Base-by-base conservation (phyloP, 2,329 filamentous ascomycete species). In the Hortaea sp. region DNA sequence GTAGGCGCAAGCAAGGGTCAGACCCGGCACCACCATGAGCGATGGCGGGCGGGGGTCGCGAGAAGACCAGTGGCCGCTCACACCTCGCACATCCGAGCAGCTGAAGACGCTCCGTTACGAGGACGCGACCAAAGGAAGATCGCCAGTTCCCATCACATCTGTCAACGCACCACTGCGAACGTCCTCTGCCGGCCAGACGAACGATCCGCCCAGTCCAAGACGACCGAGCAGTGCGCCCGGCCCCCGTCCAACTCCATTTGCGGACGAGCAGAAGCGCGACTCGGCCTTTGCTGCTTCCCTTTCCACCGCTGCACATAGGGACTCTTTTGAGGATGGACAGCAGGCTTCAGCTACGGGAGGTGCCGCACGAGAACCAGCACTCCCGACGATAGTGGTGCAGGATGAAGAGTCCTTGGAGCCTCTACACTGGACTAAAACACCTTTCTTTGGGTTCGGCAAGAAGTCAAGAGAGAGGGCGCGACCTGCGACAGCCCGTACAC, bases 301-400 rank as follows among this genome's bases (percentile, higher is more conserved):
- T 3, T 49, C 54, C 7, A 55, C 56, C n/a, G 42, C 40, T 7
- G 27, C 46, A 5, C 46, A 46, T 6, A 49, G 45, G 28, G 47
- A 47, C 20, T 51, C 50, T 5, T 49, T 42, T 47, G 49, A 46
- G 30, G 55, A 55, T 39, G 48, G 49, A 42, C 43, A 54, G 42
- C 44, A 41, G 29, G 45, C 47, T 43, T 20, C 41, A 4, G 40
- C 38, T 27, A 43, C 44, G 4, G 40, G 44, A 30, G 57, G 60
- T 47, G 53, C 57, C 6, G 60, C 60, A 38, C 54, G 63, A 58
- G 56, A 58, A n/a, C 66, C 68, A 12, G 67, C 63, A 39, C 61
- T 71, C 40, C 70, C 70, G 37, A 64, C 64, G 29, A 71, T 72
- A 48, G 57, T 71, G 30, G 63, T 71, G 41, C 66, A 72, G 50